These are phyloP conservation scores for Cladosporium austrohemisphaericum DNA, from an alignment of 2,329 filamentous ascomycete species.

Conservation along the genomic window DNA sequence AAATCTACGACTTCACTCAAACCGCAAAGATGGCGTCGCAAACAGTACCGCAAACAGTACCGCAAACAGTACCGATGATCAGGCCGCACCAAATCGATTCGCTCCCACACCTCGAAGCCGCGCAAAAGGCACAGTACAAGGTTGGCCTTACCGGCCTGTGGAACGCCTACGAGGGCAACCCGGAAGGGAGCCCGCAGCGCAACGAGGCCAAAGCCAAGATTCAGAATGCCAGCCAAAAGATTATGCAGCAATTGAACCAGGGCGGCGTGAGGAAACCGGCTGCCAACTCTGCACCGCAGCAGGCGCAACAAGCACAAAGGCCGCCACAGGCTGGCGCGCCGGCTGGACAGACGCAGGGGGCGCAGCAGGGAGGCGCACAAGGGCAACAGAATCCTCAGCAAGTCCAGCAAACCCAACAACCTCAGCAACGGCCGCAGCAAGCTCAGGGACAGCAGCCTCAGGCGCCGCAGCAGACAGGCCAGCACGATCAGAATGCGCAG, in stretches of 20 bases:
- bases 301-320: conserved; percentile 21
- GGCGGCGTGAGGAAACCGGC: conserved; percentile 19
- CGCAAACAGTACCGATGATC: conserved; percentile 35
- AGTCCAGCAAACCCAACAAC: conserved; percentile 13
- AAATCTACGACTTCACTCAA: not conserved
- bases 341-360: conserved; percentile 10
- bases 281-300: conserved; percentile 20
- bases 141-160: conserved; percentile 53
- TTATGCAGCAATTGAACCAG: conserved; percentile 37
- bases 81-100: conserved; percentile 52
- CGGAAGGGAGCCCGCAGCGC: conserved; percentile 47
- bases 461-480: conserved; percentile 24
- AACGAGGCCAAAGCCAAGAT: conserved; percentile 52
- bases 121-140: conserved; percentile 55
- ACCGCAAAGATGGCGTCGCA: not conserved
- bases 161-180: conserved; percentile 48
- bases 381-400: conserved; percentile 20
- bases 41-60: no score
- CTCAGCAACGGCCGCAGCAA: conserved; percentile 19
- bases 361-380: conserved; percentile 9
- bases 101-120: conserved; percentile 51
- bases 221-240: conserved; percentile 42
- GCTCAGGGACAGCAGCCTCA: not conserved
- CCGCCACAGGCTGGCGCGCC: conserved; percentile 18
- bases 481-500: conserved; percentile 14